These are phyloP conservation scores for Scheffersomyces illinoinensis DNA, from an alignment of 1,139 yeast genomes.

Conservation along the genomic window DNA sequence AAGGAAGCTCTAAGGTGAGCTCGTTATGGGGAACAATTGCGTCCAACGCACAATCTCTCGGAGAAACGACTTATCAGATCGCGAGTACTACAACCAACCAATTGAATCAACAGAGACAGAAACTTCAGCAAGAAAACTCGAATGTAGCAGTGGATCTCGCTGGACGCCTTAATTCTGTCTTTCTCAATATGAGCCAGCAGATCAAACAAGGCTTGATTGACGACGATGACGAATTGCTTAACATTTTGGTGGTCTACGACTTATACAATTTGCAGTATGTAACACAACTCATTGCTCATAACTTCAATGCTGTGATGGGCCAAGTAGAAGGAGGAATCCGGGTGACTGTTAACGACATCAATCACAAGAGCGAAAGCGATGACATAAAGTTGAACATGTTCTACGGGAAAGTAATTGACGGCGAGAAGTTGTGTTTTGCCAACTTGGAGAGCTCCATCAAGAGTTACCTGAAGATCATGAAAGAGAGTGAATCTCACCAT, in stretches of 20 bases:
- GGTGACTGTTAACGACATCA: slow-evolving; percentile 54
- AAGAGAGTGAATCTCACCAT: slow-evolving; percentile 18
- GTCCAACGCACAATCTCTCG: slow-evolving; percentile 41
- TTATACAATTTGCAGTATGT: slow-evolving; percentile 68
- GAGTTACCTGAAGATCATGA: slow-evolving; percentile 33
- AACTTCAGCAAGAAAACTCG: slow-evolving; percentile 27
- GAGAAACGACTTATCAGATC: slow-evolving; percentile 45
- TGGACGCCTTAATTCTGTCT: slow-evolving; percentile 35
- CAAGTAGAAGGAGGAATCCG: slow-evolving; percentile 91
- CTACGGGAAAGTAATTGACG: slow-evolving; percentile 76
- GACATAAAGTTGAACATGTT: slow-evolving; percentile 65
- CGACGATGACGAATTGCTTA: slow-evolving; percentile 58
- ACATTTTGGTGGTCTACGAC: slow-evolving; percentile 68
- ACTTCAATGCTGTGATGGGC: slow-evolving; percentile 79
- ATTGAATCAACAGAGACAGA: slow-evolving; percentile 43
- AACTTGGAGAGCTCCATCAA: slow-evolving; percentile 75
- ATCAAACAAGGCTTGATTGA: slow-evolving; percentile 65
- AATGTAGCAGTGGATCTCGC: slow-evolving; percentile 17
- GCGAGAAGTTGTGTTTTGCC: slow-evolving; percentile 87
- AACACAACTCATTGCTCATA: slow-evolving; percentile 62
- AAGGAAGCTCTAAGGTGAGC: slow-evolving; percentile 75
- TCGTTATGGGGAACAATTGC: slow-evolving; percentile 64
- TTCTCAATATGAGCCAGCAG: slow-evolving; percentile 41
- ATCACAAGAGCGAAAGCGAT: slow-evolving; percentile 37
- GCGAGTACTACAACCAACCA: slow-evolving; percentile 47